Evolutionary conservation across 2,329 filamentous ascomycete genomes (phyloP), one percentile per base, ranked within the genome.

Genomic region (Ceratocystis destructans): DNA sequence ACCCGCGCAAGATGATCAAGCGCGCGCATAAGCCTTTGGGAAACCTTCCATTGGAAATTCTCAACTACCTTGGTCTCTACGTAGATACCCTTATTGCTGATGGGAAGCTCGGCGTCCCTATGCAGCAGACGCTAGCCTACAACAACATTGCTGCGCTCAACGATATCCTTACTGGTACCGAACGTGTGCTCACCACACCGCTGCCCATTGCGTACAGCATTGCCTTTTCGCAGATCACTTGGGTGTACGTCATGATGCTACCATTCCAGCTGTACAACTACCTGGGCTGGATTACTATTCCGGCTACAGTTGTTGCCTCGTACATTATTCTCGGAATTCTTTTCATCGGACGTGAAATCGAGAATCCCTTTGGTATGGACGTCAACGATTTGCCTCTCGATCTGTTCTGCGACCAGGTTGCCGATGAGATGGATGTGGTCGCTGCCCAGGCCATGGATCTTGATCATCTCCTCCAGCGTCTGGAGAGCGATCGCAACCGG

Each of bases 191-290:
- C 41, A 88, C 87, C 74, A 95, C 90, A 0, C 90, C 90, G 1
- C 82, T 95, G 0, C 90, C 90, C 1, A 82, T 90, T 66, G 90
- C 89, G 61, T 95, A 95, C 78, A 85, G 83, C 70, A 94, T 95
- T 71, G 84, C 89, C 71, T 92, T 94, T 73, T 85, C 86, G 22
- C 90, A 95, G 74, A 93, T 94, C 72, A 90, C 90, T 41, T 92
- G 88, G 84, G 82, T 91, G 64, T 95, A 94, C 76, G 85, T 94
- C 64, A 77, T 90, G 70, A 80, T 90, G 41, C 81, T 95, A 0
- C 90, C 90, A 5, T 94, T 94, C 80, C 90, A 95, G 76, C 83
- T 95, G 5, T 83, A 83, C 72, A 72, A 74, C 0, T 73, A 76
- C 2, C 82, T 95, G 0, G 71, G 75, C 6, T 94, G 87, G 86